Conservation (phyloP, 306 rosid species). For the Begonia loranthoides region DNA sequence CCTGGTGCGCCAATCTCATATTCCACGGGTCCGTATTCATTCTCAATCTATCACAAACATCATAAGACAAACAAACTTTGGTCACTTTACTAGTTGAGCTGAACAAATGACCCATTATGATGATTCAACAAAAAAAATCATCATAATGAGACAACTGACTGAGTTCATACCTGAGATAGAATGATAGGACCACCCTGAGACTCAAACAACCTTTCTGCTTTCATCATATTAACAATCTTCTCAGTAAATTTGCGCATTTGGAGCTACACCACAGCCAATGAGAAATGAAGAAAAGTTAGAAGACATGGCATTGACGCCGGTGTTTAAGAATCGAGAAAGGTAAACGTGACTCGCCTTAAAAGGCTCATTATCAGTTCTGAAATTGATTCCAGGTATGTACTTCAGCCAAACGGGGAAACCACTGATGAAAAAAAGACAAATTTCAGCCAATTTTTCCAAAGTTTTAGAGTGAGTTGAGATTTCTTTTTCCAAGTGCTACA, state of each 20-base stretch:
- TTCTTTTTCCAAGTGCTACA: not conserved
- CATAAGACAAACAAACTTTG: not conserved
- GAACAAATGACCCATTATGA: too few species aligned
- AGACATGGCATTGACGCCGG: not conserved
- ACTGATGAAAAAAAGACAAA: constrained; percentile 23
- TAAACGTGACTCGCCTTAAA: constrained; percentile 39
- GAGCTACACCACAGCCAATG: constrained; percentile 27
- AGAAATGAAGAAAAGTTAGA: constrained; percentile 9
- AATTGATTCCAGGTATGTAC: constrained; percentile 78
- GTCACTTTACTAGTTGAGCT: not conserved
- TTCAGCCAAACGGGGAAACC: constrained; percentile 95
- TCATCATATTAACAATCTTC: constrained; percentile 90
- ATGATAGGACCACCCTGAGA: constrained; percentile 94
- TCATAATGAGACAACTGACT: too few species aligned
- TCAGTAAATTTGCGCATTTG: constrained; percentile 78
- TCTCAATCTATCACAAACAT: constrained; percentile 56
- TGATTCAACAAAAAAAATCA: too few species aligned
- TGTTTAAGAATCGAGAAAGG: too few species aligned
- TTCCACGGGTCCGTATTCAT: constrained; percentile 84
- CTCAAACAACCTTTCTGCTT: constrained; percentile 77
- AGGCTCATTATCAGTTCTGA: constrained; percentile 80
- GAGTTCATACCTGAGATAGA: constrained; percentile 64
- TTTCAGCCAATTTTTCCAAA: constrained; percentile 1
- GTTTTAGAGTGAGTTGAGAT: not conserved
- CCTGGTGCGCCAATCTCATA: constrained; percentile 71